Conservation (phyloP, 2,329 filamentous ascomycete species). For the Oidium heveae region DNA sequence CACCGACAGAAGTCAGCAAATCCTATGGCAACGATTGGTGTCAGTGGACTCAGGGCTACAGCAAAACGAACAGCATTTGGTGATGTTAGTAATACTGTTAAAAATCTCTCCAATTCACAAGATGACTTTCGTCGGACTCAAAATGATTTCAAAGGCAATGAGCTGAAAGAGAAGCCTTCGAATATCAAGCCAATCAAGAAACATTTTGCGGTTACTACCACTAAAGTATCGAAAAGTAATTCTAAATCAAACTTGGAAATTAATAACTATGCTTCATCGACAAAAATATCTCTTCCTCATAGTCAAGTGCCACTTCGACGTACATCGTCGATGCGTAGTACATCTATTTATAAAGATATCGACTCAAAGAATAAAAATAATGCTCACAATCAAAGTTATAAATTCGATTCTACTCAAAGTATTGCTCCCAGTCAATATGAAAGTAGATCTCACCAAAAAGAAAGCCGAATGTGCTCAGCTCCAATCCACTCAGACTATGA, state of each 20-base stretch:
- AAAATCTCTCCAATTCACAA: constrained; percentile 18
- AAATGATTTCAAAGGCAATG: constrained; percentile 12
- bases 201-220: constrained; percentile 16
- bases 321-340: constrained; percentile 24
- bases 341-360: constrained; percentile 27
- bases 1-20: constrained; percentile 63
- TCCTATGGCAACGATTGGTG: constrained; percentile 28
- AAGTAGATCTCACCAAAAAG: not conserved
- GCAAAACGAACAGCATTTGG: constrained; percentile 59
- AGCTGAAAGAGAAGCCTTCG: constrained; percentile 18
- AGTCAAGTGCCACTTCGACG: constrained; percentile 18
- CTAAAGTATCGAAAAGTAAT: constrained; percentile 5
- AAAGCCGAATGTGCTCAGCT: not conserved
- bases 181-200: constrained; percentile 36
- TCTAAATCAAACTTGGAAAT: constrained; percentile 1
- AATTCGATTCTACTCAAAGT: not conserved
- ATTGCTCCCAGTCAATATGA: not conserved
- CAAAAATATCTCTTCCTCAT: constrained; percentile 12
- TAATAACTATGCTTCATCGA: constrained; percentile 5
- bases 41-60: constrained; percentile 31
- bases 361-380: constrained; percentile 10
- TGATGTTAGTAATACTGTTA: constrained; percentile 49
- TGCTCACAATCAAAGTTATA: not conserved
- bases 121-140: constrained; percentile 31
- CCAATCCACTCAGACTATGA: not conserved